Evolutionary conservation across 163 green algal genomes (phyloP), one percentile per base, ranked within the genome.

Genomic region (Coccomyxa subellipsoidea): DNA sequence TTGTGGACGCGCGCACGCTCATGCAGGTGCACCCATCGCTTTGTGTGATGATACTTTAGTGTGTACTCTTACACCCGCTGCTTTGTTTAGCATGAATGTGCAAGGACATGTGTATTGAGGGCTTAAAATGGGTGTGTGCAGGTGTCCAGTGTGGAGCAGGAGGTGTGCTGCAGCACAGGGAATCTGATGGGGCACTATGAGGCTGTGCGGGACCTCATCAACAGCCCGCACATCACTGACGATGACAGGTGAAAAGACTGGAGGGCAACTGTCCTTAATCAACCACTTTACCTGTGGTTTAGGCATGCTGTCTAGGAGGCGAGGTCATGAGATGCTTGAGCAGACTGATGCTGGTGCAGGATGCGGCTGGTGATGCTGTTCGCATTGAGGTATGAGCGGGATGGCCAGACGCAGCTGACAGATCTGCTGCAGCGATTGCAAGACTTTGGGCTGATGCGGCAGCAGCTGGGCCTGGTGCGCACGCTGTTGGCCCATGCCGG

Each of bases 301-400:
- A n/a, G n/a, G n/a, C n/a, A n/a, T n/a, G n/a, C n/a, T n/a, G n/a
- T n/a, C n/a, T n/a, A n/a, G n/a, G n/a, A n/a, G n/a, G n/a, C n/a
- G n/a, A n/a, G n/a, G n/a, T n/a, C n/a, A n/a, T 38, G 40, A 27
- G 71, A 38, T 75, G 69, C n/a, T 53, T 54, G 71, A 37, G 1
- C 27, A 23, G n/a, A 27, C 23, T 18, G 4, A 1, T 18, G 21
- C 15, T 73, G 38, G 32, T 81, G 54, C 81, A 92, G 92, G 79
- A 72, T 97, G 35, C 91, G 94, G 38, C 87, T 99, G 66, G 94
- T 94, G 12, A 89, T 94, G 86, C 89, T 99, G 72, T 99, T 96
- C 83, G 91, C 87, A 27, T 89, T 99, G 87, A 89, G 96, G 25
- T 99, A 98, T 84, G 95, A 99, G 85, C 84, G 84, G 9, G 96